Evolutionary conservation across 2,329 filamentous ascomycete species (phyloP).

Genomic region (Coniochaeta sp.): DNA sequence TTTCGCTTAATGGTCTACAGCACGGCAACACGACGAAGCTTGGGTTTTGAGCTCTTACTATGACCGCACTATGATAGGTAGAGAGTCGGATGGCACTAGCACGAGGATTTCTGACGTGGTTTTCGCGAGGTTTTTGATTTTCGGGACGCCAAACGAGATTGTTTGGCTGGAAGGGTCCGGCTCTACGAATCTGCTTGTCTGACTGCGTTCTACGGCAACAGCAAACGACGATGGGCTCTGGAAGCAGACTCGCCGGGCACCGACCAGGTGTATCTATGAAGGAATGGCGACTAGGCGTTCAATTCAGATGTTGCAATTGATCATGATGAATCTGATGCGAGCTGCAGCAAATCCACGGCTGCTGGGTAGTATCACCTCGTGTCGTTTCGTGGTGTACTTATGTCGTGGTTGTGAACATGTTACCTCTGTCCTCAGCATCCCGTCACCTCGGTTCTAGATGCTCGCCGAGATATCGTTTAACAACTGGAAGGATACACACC

Average conservation of each 20-base stretch:
- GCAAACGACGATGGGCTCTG: not conserved
- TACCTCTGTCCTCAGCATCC: not conserved
- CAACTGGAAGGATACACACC: no score
- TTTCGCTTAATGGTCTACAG: not conserved
- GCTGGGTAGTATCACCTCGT: not conserved
- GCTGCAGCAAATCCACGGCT: not conserved
- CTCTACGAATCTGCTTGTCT: not conserved
- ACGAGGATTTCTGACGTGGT: slow-evolving; percentile 16
- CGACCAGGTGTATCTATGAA: slow-evolving; percentile 13
- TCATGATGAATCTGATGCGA: not conserved
- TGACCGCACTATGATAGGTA: slow-evolving; percentile 11
- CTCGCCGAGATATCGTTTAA: not conserved
- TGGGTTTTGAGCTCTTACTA: slow-evolving; percentile 7
- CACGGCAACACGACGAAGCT: not conserved
- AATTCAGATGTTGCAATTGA: not conserved
- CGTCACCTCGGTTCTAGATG: not conserved
- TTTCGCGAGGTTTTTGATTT: slow-evolving; percentile 9
- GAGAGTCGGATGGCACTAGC: slow-evolving; percentile 11
- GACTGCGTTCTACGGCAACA: not conserved
- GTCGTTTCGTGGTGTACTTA: not conserved
- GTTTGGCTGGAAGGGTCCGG: not conserved
- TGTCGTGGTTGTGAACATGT: not conserved
- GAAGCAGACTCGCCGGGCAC: not conserved
- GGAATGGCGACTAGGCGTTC: slow-evolving; percentile 12
- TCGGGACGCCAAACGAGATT: slow-evolving; percentile 3